These are phyloP conservation scores for Rosa persica DNA, from an alignment of 306 rosid species.

Conservation along the genomic window DNA sequence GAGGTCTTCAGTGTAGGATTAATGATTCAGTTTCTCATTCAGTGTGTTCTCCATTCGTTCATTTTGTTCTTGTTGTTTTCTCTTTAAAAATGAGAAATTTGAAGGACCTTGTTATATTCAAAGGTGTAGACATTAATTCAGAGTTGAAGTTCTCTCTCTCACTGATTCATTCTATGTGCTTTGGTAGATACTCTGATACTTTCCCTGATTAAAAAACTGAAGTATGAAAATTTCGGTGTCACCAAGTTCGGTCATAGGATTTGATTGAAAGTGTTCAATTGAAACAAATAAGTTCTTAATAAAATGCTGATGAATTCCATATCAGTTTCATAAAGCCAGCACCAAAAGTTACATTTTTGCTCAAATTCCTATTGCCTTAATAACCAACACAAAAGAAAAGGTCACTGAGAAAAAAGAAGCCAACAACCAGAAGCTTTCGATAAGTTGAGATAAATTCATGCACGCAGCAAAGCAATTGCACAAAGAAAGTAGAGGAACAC, in stretches of 20 bases:
- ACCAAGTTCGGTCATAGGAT: neutral
- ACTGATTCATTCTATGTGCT: neutral
- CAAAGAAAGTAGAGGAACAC: too few relatives aligned
- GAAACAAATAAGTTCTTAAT: neutral
- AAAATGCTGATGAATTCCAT: neutral
- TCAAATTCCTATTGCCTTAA: too few relatives aligned
- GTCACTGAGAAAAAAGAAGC: neutral
- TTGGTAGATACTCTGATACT: neutral
- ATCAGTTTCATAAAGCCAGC: too few relatives aligned
- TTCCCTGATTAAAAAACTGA: neutral
- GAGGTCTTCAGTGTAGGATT: slow-evolving; percentile 5
- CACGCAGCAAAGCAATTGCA: too few relatives aligned
- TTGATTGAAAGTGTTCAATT: neutral
- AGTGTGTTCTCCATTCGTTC: slow-evolving; percentile 27
- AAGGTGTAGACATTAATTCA: neutral
- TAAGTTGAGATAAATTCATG: too few relatives aligned
- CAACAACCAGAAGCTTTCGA: neutral
- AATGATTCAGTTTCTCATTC: neutral
- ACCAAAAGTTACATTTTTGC: too few relatives aligned
- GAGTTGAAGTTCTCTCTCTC: neutral
- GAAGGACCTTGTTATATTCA: slow-evolving; percentile 4
- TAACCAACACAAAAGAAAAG: too few relatives aligned
- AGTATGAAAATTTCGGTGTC: neutral
- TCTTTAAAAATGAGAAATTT: slow-evolving; percentile 2
- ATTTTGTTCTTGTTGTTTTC: neutral